A percentile compares a stretch with the other conserved stretches of the same genome.
These are phyloP conservation scores for Penicillium sp. DNA, from an alignment of 2,329 filamentous ascomycete species.

Conservation along the genomic window DNA sequence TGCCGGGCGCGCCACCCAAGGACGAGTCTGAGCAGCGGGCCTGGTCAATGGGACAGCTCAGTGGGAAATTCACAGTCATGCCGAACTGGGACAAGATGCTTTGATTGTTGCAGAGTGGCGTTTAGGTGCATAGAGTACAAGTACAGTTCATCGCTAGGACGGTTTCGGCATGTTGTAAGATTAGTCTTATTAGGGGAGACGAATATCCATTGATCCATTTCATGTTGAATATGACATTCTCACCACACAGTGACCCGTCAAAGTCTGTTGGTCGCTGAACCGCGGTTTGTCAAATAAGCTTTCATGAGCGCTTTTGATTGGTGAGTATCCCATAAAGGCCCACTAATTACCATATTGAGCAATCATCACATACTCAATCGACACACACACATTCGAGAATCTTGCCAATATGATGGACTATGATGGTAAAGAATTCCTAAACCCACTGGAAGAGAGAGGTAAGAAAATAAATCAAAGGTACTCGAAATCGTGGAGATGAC, in stretches of 20 bases:
- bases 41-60: constrained; percentile 61
- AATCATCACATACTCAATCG: neutral
- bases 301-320: neutral
- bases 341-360: neutral
- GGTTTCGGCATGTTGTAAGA: neutral
- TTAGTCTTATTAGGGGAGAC: neutral
- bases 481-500: too few species aligned
- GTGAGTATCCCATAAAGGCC: neutral
- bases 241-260: too few species aligned
- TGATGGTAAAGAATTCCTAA: too few species aligned
- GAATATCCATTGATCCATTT: too few species aligned
- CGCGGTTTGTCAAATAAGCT: neutral
- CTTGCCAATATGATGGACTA: too few species aligned
- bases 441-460: too few species aligned
- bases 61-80: constrained; percentile 62
- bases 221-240: too few species aligned
- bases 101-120: constrained; percentile 14
- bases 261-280: neutral
- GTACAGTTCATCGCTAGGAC: neutral
- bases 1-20: constrained; percentile 19
- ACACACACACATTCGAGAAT: too few species aligned
- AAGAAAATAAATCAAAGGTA: too few species aligned
- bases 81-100: constrained; percentile 59
- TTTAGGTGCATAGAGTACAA: neutral
- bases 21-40: constrained; percentile 41